A percentile compares a stretch with the other conserved stretches of the same genome.
Evolutionary conservation across 768 basidiomycete species (phyloP).

Genomic region (Candolleomyces efflorescens): DNA sequence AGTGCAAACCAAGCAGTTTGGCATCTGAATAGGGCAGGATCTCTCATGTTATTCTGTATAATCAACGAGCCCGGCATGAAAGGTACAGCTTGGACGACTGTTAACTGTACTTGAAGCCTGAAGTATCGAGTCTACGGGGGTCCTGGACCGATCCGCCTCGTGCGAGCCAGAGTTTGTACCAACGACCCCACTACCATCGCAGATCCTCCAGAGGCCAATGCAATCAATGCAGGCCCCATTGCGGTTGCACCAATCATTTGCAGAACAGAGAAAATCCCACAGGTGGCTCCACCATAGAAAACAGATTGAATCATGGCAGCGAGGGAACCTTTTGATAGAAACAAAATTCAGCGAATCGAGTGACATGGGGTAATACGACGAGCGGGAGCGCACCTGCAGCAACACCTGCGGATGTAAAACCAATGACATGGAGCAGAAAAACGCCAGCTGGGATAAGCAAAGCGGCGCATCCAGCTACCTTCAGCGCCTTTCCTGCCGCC

Average conservation of each 20-base stretch:
- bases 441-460: not conserved
- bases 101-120: no score
- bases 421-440: not conserved
- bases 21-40: no score
- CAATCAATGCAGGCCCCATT: not conserved
- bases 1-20: no score
- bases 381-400: not conserved
- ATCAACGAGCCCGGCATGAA: no score
- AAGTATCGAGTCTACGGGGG: no score
- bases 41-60: no score
- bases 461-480: not conserved
- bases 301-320: not conserved
- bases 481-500: not conserved
- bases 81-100: no score
- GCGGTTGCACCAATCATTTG: slow-evolving; percentile 2
- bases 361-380: not conserved
- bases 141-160: no score
- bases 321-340: slow-evolving; percentile 1
- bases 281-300: slow-evolving; percentile 5
- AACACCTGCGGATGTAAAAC: not conserved
- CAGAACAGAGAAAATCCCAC: slow-evolving; percentile 5
- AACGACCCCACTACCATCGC: no score
- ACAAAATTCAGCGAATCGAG: not conserved
- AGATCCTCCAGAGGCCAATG: no score
- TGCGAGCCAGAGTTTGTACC: no score